These are phyloP conservation scores for Trichophyton simii DNA, from an alignment of 2,329 filamentous ascomycete species.

Conservation along the genomic window DNA sequence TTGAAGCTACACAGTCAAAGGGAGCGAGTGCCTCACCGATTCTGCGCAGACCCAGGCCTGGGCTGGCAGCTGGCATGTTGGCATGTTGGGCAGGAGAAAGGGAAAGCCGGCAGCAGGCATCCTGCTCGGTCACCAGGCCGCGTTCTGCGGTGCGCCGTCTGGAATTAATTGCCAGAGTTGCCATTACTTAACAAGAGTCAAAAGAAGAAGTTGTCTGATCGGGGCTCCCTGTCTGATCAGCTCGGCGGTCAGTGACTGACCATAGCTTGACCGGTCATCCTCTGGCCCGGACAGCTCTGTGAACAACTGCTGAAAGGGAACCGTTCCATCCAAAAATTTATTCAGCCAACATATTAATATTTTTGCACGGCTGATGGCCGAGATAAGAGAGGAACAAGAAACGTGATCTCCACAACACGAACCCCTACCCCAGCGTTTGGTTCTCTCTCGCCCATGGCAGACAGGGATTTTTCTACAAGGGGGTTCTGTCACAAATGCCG, in stretches of 20 bases:
- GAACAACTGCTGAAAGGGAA: neutral
- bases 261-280: neutral
- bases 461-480: neutral
- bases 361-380: neutral
- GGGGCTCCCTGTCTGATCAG: neutral
- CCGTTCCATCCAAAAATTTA: neutral
- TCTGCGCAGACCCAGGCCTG: neutral
- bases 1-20: neutral
- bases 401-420: neutral
- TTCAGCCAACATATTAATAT: neutral
- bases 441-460: slow-evolving; percentile 2
- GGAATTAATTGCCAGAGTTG: neutral
- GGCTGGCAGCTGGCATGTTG: neutral
- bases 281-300: neutral
- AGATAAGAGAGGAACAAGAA: neutral
- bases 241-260: neutral
- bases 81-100: neutral
- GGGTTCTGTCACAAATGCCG: neutral
- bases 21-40: neutral
- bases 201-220: neutral
- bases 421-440: slow-evolving; percentile 2
- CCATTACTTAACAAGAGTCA: neutral
- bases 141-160: neutral
- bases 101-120: neutral
- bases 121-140: neutral